These are phyloP conservation scores for Colletotrichum lentis DNA, from an alignment of 2,329 filamentous ascomycete species.

Conservation along the genomic window DNA sequence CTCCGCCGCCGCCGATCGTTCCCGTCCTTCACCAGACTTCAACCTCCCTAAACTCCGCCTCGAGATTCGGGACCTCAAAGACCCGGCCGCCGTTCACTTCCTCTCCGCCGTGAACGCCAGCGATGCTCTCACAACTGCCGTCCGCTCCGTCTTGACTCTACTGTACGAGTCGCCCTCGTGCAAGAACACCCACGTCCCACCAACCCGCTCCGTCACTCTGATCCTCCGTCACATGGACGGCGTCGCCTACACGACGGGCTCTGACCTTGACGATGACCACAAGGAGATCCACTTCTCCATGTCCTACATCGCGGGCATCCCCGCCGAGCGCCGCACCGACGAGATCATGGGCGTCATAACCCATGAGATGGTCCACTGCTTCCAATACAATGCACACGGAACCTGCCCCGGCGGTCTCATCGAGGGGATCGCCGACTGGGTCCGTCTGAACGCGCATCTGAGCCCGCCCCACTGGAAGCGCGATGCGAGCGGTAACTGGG, in stretches of 20 bases:
- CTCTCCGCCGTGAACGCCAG: conserved; percentile 71
- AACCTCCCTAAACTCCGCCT: conserved; percentile 66
- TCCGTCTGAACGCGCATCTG: conserved; percentile 76
- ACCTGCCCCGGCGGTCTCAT: conserved; percentile 78
- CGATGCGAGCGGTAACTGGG: conserved; percentile 72
- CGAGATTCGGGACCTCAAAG: conserved; percentile 64
- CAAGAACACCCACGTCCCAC: conserved; percentile 56
- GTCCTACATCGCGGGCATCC: conserved; percentile 69
- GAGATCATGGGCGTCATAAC: conserved; percentile 86
- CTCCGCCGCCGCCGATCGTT: conserved; percentile 11
- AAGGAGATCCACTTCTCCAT: conserved; percentile 93
- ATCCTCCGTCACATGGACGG: conserved; percentile 81
- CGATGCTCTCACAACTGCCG: conserved; percentile 67
- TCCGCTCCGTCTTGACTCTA: conserved; percentile 72
- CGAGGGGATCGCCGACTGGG: conserved; percentile 94
- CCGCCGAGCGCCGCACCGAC: conserved; percentile 52
- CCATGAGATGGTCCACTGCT: conserved; percentile 95
- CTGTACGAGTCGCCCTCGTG: conserved; percentile 69
- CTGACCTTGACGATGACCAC: conserved; percentile 81
- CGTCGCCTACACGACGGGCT: conserved; percentile 88
- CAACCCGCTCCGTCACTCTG: conserved; percentile 86
- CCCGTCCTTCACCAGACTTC: conserved; percentile 22
- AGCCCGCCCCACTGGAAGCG: conserved; percentile 85
- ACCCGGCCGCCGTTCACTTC: conserved; percentile 72
- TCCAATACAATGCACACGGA: conserved; percentile 76